A percentile compares a stretch with the other conserved stretches of the same genome.
phyloP scores from a whole-genome alignment of 495 filamentous ascomycete genomes.

The Neurospora sp. region DNA sequence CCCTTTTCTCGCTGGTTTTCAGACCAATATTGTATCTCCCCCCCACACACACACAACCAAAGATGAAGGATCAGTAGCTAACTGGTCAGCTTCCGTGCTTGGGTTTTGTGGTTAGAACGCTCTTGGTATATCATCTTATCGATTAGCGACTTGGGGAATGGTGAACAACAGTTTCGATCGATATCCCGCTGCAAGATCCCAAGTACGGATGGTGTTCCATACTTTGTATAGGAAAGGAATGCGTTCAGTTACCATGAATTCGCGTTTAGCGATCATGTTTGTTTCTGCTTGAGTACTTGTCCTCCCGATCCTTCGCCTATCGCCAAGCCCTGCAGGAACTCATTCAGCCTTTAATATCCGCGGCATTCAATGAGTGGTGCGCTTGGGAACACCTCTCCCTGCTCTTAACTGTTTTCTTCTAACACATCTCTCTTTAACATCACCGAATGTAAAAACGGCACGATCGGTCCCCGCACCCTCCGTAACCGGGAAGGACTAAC shows the following conservation, averaged over 20 bases:
- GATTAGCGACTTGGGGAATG: background rate
- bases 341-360: background rate
- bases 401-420: too few species aligned
- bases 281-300: background rate
- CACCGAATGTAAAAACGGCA: background rate
- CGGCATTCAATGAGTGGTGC: background rate
- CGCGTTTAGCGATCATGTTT: background rate
- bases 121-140: background rate
- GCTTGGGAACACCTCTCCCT: background rate
- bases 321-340: background rate
- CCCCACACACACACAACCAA: too few species aligned
- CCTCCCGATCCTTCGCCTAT: background rate
- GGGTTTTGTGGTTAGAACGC: background rate
- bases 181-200: background rate
- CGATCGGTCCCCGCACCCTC: background rate
- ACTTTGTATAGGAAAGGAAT: background rate
- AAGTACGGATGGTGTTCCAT: background rate
- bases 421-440: background rate
- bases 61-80: background rate
- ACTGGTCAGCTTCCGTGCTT: background rate
- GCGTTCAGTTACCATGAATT: too few species aligned
- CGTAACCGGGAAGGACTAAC: background rate
- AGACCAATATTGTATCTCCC: too few species aligned
- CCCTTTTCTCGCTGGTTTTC: too few species aligned
- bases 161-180: background rate